A percentile compares a stretch with the other conserved stretches of the same genome.
Evolutionary conservation across 202 grass and related monocot species (phyloP).

Genomic region (Digitaria exilis): DNA sequence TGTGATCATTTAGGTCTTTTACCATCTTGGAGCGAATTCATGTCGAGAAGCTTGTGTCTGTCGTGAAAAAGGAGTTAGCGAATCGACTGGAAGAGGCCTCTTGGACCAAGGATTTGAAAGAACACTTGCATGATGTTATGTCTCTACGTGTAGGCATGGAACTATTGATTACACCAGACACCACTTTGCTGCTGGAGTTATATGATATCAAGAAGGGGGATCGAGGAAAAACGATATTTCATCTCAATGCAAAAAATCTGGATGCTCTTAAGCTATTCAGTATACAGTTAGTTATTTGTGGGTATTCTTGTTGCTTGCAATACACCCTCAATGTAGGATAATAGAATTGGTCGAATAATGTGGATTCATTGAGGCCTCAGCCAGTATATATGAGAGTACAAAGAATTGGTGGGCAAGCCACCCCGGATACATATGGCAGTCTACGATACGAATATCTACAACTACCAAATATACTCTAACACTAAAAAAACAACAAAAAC

Average conservation of each 20-base stretch:
- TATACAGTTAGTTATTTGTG: constrained; percentile 49
- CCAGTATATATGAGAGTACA: no score
- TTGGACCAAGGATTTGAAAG: constrained; percentile 64
- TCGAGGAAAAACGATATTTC: constrained; percentile 85
- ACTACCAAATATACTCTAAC: no score
- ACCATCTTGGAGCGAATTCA: constrained; percentile 73
- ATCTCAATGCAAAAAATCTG: constrained; percentile 86
- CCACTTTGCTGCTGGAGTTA: constrained; percentile 77
- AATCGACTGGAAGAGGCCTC: constrained; percentile 47
- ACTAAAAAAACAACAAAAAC: constrained; percentile 3
- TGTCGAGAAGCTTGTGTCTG: constrained; percentile 56
- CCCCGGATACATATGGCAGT: no score
- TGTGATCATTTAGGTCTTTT: constrained; percentile 52
- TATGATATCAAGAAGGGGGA: constrained; percentile 66
- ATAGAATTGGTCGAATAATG: no score
- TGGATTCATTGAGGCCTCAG: no score
- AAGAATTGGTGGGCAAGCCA: no score
- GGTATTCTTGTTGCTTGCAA: constrained; percentile 35
- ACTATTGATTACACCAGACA: no score
- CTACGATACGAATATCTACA: no score
- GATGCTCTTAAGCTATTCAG: constrained; percentile 52
- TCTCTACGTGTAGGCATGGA: constrained; percentile 68
- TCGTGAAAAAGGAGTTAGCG: constrained; percentile 54
- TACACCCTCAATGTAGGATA: no score
- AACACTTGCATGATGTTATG: constrained; percentile 51